Evolutionary conservation across 2,329 filamentous ascomycete genomes (phyloP).

Genomic region (Immersiporthe knoxdaviesiana): DNA sequence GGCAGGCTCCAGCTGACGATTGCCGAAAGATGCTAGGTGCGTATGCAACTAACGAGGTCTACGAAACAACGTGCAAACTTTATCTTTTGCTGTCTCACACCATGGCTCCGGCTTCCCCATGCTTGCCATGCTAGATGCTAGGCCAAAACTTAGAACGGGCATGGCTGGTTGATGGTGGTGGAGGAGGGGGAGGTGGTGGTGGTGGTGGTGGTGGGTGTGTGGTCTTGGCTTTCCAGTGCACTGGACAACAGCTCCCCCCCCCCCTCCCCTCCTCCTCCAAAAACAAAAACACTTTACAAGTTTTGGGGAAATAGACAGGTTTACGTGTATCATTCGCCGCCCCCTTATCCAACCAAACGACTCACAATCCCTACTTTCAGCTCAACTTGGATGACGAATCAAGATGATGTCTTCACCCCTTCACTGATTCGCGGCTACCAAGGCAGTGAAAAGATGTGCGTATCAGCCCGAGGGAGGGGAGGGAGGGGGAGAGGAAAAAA

Average conservation of each 20-base stretch:
- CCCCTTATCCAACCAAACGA: neutral
- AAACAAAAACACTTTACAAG: neutral
- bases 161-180: neutral
- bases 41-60: slow-evolving; percentile 21
- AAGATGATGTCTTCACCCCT: neutral
- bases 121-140: neutral
- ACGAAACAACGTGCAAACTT: slow-evolving; percentile 1
- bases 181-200: neutral
- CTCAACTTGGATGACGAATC: neutral
- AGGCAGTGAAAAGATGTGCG: neutral
- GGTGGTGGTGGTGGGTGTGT: neutral
- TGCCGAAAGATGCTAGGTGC: neutral
- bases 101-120: neutral
- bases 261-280: no score
- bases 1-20: slow-evolving; percentile 10
- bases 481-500: neutral
- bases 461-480: neutral
- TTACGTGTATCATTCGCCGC: neutral
- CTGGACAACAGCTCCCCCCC: no score
- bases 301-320: neutral
- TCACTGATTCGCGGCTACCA: neutral
- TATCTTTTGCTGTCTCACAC: neutral
- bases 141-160: neutral
- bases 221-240: neutral
- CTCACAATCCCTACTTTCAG: slow-evolving; percentile 9